These are phyloP conservation scores for Diplogelasinospora grovesii DNA, from an alignment of 495 filamentous ascomycete species.

Conservation along the genomic window DNA sequence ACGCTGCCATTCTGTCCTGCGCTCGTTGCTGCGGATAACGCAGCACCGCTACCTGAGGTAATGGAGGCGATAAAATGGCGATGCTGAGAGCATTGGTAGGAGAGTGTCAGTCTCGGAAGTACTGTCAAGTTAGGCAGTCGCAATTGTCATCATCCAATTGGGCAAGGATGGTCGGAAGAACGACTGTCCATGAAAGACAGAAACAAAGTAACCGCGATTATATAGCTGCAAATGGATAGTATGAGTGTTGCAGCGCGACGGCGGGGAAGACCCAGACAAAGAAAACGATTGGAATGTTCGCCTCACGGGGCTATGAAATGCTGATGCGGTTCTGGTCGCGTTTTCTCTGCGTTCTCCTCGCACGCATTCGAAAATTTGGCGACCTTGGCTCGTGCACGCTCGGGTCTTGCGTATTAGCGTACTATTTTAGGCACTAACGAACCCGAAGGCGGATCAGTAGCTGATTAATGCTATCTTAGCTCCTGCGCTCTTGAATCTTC, in stretches of 20 bases:
- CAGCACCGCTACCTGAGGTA: slow-evolving; percentile 6
- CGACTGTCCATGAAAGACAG: not conserved
- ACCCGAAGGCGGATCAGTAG: no score
- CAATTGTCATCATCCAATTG: not conserved
- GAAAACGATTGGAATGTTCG: no score
- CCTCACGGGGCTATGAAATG: no score
- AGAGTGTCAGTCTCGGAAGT: not conserved
- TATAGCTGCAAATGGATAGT: not conserved
- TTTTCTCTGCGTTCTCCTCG: slow-evolving; percentile 1
- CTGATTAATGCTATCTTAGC: no score
- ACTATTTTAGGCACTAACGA: no score
- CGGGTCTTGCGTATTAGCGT: no score
- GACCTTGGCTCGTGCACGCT: no score
- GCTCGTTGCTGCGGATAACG: slow-evolving; percentile 3
- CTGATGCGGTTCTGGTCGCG: not conserved
- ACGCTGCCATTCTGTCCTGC: slow-evolving; percentile 20
- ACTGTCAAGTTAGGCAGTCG: not conserved
- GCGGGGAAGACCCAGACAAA: no score
- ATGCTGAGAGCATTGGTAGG: slow-evolving; percentile 10
- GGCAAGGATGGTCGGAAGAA: not conserved
- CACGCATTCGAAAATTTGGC: slow-evolving; percentile 5
- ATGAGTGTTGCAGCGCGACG: not conserved
- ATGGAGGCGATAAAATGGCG: not conserved
- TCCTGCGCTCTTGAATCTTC: no score
- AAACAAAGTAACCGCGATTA: not conserved